A percentile compares a stretch with the other conserved stretches of the same genome.
phyloP scores from a whole-genome alignment of 352 stramenopile genomes.

The Halophytophthora polymorphica region DNA sequence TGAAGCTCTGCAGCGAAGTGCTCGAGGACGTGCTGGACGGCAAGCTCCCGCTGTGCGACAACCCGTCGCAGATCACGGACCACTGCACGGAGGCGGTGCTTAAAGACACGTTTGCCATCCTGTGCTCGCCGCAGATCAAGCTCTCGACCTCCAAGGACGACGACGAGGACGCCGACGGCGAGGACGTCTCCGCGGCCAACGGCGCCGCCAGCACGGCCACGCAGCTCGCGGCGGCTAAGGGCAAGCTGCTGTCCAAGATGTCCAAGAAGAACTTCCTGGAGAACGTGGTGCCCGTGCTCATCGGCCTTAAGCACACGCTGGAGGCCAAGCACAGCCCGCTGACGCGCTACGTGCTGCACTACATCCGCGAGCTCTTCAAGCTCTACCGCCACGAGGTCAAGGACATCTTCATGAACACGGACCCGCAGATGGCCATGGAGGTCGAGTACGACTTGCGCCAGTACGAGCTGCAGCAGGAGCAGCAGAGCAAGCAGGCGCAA shows the following conservation, averaged over 20 bases:
- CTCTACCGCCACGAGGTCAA: conserved; percentile 92
- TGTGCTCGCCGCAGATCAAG: conserved; percentile 87
- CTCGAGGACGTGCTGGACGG: conserved; percentile 88
- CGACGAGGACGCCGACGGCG: conserved; percentile 55
- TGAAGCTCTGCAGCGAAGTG: conserved; percentile 93
- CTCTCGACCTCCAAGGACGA: conserved; percentile 53
- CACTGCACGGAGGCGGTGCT: conserved; percentile 87
- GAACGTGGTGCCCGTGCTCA: conserved; percentile 95
- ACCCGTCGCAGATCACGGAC: conserved; percentile 76
- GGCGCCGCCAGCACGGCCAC: conserved; percentile 42
- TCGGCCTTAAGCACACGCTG: conserved; percentile 94
- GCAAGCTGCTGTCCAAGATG: conserved; percentile 93
- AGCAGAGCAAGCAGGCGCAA: conserved; percentile 33
- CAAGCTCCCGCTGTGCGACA: conserved; percentile 65
- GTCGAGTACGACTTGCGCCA: conserved; percentile 95
- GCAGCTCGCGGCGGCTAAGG: conserved; percentile 88
- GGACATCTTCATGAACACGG: conserved; percentile 88
- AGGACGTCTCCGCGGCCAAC: conserved; percentile 44
- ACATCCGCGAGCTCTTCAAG: conserved; percentile 94
- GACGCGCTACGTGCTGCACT: conserved; percentile 92
- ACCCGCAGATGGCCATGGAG: conserved; percentile 94
- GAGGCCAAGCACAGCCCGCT: conserved; percentile 92
- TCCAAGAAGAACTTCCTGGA: conserved; percentile 97
- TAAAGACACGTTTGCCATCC: conserved; percentile 85
- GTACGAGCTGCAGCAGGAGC: conserved; percentile 62